Percentiles rank a stretch among this genome's conserved stretches.
Evolutionary conservation across 805 yeast species (phyloP).

Genomic region (Brettanomyces sp.): DNA sequence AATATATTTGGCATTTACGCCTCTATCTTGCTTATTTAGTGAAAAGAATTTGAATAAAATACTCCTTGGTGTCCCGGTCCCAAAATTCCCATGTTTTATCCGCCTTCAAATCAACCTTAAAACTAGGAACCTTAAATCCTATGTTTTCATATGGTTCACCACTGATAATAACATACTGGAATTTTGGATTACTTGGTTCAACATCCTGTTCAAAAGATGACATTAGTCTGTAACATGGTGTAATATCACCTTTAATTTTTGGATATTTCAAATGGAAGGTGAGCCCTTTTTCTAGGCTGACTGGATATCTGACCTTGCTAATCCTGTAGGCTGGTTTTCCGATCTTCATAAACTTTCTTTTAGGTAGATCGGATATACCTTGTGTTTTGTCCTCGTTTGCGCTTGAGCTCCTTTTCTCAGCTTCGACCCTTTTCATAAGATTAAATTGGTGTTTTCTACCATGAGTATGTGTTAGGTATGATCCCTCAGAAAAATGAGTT

Average conservation of each 20-base stretch:
- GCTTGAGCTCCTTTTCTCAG: constrained; percentile 18
- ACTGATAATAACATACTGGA: constrained; percentile 69
- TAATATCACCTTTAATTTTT: constrained; percentile 31
- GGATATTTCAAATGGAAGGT: constrained; percentile 52
- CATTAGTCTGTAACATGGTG: constrained; percentile 69
- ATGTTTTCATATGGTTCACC: constrained; percentile 87
- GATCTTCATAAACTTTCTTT: constrained; percentile 45
- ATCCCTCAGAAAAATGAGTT: constrained; percentile 67
- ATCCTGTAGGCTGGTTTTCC: constrained; percentile 70
- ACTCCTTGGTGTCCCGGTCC: constrained; percentile 62
- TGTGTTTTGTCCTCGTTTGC: constrained; percentile 8
- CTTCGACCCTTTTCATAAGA: constrained; percentile 50
- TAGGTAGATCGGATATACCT: constrained; percentile 30
- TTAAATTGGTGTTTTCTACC: constrained; percentile 78
- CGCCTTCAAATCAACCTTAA: constrained; percentile 34
- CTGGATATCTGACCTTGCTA: constrained; percentile 58
- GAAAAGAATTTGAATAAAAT: constrained; percentile 56
- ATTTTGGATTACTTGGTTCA: constrained; percentile 34
- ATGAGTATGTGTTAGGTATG: constrained; percentile 74
- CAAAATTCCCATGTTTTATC: constrained; percentile 58
- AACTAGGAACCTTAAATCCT: constrained; percentile 63
- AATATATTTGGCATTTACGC: neutral
- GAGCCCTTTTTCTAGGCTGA: constrained; percentile 52
- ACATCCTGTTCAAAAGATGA: constrained; percentile 59
- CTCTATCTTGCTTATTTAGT: neutral